phyloP scores from a whole-genome alignment of 2,329 filamentous ascomycete species.

The Colletotrichum viniferum region DNA sequence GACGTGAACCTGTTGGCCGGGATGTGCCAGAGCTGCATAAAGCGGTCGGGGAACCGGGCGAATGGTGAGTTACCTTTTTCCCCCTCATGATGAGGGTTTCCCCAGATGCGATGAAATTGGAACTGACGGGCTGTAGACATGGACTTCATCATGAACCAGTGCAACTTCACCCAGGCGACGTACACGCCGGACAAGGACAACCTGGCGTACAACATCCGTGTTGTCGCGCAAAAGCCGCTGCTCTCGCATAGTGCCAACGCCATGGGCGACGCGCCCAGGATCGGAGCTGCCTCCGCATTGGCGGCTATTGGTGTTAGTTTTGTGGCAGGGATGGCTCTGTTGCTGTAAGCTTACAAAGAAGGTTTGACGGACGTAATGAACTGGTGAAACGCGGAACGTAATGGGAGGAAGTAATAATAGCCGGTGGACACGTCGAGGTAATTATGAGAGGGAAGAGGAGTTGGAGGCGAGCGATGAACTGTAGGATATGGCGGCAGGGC shows the following conservation, averaged over 20 bases:
- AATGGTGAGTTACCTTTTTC: slow-evolving; percentile 31
- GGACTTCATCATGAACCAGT: slow-evolving; percentile 37
- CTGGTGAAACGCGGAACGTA: not conserved
- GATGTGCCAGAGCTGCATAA: slow-evolving; percentile 43
- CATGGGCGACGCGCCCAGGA: not conserved
- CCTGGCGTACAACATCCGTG: slow-evolving; percentile 35
- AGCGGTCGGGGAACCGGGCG: slow-evolving; percentile 30
- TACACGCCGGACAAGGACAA: slow-evolving; percentile 35
- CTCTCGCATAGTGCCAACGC: not conserved
- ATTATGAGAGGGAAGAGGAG: not conserved
- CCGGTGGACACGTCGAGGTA: not conserved
- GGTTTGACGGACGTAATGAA: not conserved
- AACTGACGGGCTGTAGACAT: slow-evolving; percentile 31
- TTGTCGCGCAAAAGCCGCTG: slow-evolving; percentile 34
- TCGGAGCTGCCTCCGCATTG: not conserved
- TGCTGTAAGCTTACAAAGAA: not conserved
- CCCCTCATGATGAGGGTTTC: not conserved
- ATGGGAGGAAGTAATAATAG: not conserved
- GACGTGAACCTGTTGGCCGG: slow-evolving; percentile 41
- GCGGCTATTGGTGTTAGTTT: not conserved
- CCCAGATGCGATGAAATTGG: too few species aligned
- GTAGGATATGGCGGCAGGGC: not conserved
- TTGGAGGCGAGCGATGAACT: not conserved
- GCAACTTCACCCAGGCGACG: slow-evolving; percentile 33
- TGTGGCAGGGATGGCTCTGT: not conserved